These are phyloP conservation scores for Cladophialophora carrionii DNA, from an alignment of 2,329 filamentous ascomycete species.

Conservation along the genomic window DNA sequence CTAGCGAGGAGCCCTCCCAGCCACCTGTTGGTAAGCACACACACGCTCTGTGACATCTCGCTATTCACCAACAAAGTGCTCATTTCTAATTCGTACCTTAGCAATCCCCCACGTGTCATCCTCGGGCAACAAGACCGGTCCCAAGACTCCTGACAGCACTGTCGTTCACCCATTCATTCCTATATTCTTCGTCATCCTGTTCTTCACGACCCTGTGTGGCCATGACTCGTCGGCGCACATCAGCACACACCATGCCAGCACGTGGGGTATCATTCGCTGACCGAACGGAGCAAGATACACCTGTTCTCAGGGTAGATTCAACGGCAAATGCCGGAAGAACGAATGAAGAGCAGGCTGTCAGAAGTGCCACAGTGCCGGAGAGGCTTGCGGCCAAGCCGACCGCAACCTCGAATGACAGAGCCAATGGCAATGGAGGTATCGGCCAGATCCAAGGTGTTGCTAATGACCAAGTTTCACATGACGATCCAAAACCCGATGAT, in stretches of 20 bases:
- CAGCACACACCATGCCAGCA: background rate
- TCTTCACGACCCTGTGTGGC: background rate
- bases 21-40: conserved; percentile 9
- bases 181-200: conserved; percentile 5
- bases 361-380: background rate
- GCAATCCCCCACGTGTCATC: background rate
- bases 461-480: background rate
- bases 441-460: background rate
- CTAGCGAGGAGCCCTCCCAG: conserved; percentile 2
- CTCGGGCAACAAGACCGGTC: background rate
- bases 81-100: background rate
- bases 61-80: background rate
- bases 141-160: background rate
- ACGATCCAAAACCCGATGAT: background rate
- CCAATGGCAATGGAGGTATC: background rate
- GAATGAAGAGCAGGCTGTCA: background rate
- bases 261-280: conserved; percentile 1
- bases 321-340: background rate
- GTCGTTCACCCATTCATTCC: background rate
- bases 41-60: background rate
- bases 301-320: background rate
- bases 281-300: background rate
- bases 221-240: background rate
- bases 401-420: background rate
- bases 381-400: background rate